These are phyloP conservation scores for Decorospora gaudefroyi DNA, from an alignment of 2,329 filamentous ascomycete genomes.

Conservation along the genomic window DNA sequence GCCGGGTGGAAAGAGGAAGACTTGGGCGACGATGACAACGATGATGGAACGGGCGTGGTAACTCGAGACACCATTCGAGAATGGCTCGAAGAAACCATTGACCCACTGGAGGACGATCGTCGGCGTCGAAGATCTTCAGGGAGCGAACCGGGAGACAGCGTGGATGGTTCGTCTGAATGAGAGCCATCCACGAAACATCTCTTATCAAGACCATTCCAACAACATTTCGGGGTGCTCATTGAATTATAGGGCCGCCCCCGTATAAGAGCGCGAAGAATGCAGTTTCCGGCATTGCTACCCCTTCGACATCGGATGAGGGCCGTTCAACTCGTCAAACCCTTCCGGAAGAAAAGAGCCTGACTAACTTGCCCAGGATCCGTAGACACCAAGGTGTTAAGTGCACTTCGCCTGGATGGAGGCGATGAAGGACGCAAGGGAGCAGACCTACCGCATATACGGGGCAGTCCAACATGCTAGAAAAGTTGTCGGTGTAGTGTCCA, in stretches of 20 bases:
- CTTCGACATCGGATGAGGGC: background rate
- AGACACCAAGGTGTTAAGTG: no score
- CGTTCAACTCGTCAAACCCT: no score
- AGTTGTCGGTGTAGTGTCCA: no score
- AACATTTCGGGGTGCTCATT: background rate
- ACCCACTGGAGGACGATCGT: constrained; percentile 5
- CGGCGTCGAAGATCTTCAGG: constrained; percentile 7
- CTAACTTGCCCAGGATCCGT: no score
- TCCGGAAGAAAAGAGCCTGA: no score
- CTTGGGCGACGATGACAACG: constrained; percentile 11
- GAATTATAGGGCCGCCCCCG: background rate
- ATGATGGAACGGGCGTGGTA: constrained; percentile 1
- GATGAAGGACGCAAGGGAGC: no score
- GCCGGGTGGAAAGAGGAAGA: constrained; percentile 23
- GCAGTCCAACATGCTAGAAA: no score
- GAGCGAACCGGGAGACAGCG: constrained; percentile 10
- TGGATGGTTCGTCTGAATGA: constrained; percentile 16
- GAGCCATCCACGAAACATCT: background rate
- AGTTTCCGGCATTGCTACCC: background rate
- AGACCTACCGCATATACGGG: no score
- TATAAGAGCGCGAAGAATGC: constrained; percentile 3
- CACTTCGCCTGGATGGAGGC: no score
- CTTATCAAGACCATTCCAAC: background rate
- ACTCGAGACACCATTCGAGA: constrained; percentile 5
- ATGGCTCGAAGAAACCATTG: constrained; percentile 12